These are phyloP conservation scores for Alternaria triticimaculans DNA, from an alignment of 2,329 filamentous ascomycete species.

Conservation along the genomic window DNA sequence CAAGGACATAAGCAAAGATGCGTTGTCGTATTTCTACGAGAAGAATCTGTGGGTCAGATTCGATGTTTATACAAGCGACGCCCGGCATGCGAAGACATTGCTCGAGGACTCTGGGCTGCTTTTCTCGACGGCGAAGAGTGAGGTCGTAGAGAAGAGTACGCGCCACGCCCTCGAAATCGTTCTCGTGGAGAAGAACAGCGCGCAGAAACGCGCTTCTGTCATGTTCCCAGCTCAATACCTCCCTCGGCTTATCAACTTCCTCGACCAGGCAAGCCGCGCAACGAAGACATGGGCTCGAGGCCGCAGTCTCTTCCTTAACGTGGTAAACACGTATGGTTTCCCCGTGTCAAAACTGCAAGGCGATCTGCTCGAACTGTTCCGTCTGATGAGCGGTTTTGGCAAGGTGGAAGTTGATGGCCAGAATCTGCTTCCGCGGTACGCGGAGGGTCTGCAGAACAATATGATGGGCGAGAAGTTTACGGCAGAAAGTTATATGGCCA, in stretches of 20 bases:
- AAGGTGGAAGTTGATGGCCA: slow-evolving; percentile 23
- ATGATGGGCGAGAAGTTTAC: slow-evolving; percentile 26
- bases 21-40: slow-evolving; percentile 39
- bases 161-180: slow-evolving; percentile 38
- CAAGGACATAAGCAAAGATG: slow-evolving; percentile 32
- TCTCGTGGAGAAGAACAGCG: slow-evolving; percentile 38
- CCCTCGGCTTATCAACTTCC: slow-evolving; percentile 44
- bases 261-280: slow-evolving; percentile 32
- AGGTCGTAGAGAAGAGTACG: slow-evolving; percentile 12
- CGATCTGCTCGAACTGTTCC: slow-evolving; percentile 42
- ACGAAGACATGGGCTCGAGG: slow-evolving; percentile 28
- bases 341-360: slow-evolving; percentile 36
- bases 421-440: slow-evolving; percentile 35
- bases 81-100: slow-evolving; percentile 41
- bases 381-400: slow-evolving; percentile 32
- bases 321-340: slow-evolving; percentile 35
- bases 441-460: slow-evolving; percentile 24
- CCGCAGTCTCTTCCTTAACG: slow-evolving; percentile 29
- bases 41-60: slow-evolving; percentile 41
- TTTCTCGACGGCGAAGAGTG: slow-evolving; percentile 24
- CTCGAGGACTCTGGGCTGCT: slow-evolving; percentile 41
- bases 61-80: slow-evolving; percentile 33
- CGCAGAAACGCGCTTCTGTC: slow-evolving; percentile 32
- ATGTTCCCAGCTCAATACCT: slow-evolving; percentile 47
- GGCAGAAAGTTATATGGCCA: slow-evolving; percentile 24